Conservation (phyloP, 805 yeast species). For the Lipomyces mesembrius region DNA sequence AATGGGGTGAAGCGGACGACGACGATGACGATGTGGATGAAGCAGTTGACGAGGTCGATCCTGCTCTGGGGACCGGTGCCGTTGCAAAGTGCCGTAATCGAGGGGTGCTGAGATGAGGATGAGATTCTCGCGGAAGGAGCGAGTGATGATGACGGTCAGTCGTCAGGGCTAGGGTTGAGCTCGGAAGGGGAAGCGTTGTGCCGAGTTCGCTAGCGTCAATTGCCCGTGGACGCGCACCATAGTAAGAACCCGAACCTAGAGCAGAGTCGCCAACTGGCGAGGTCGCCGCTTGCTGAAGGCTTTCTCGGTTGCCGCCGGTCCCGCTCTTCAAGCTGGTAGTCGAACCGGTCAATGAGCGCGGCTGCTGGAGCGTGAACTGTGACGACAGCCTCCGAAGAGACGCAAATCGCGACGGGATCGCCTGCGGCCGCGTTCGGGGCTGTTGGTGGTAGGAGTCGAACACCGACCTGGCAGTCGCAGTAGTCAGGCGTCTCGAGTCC, state of each 20-base stretch:
- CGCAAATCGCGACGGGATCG: conserved; percentile 7
- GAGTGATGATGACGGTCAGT: neutral
- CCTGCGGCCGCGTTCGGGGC: conserved; percentile 2
- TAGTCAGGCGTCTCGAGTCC: conserved; percentile 20
- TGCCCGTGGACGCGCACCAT: neutral
- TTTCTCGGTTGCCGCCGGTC: neutral
- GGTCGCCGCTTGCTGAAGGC: neutral
- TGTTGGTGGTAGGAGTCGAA: conserved; percentile 27
- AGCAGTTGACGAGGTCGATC: conserved; percentile 7
- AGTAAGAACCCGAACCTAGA: neutral
- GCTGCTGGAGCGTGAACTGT: conserved; percentile 23
- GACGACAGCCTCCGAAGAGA: conserved; percentile 19
- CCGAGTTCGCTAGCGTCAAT: neutral
- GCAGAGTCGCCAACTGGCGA: neutral
- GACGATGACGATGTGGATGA: conserved; percentile 19
- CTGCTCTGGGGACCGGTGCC: neutral
- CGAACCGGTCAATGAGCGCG: conserved; percentile 11
- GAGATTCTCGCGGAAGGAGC: neutral
- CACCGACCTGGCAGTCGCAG: conserved; percentile 25
- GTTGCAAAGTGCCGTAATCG: neutral
- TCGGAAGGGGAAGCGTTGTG: neutral
- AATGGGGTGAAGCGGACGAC: conserved; percentile 5
- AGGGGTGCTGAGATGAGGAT: neutral
- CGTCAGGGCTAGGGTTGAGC: neutral
- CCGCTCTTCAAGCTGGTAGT: neutral